Conservation (phyloP, 163 green algal species). For the Smithsoniella earleae region DNA sequence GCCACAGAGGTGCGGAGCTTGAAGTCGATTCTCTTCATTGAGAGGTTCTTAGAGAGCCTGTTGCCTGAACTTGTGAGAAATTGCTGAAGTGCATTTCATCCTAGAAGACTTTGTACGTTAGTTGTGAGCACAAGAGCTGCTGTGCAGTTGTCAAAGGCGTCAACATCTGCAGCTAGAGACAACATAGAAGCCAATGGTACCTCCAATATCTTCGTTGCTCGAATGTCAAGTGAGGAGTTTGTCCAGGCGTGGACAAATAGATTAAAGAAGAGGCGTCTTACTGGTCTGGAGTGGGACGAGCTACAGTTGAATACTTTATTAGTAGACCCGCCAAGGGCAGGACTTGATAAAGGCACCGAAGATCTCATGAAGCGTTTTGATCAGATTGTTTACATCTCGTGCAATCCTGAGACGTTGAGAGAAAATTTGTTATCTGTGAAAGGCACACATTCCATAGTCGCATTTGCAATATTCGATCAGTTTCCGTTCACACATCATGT, state of each 20-base stretch:
- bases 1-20: conserved; percentile 70
- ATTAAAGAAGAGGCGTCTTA: conserved; percentile 39
- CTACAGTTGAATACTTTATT: conserved; percentile 50
- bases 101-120: too few species aligned
- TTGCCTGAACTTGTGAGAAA: too few species aligned
- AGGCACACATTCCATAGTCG: conserved; percentile 51
- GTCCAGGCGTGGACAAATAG: conserved; percentile 56
- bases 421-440: conserved; percentile 59
- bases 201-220: conserved; percentile 35
- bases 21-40: too few species aligned
- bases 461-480: conserved; percentile 71
- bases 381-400: conserved; percentile 84
- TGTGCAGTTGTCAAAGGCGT: conserved; percentile 49
- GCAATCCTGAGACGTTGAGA: conserved; percentile 83
- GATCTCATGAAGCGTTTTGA: conserved; percentile 61
- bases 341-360: conserved; percentile 48
- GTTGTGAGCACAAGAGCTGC: too few species aligned
- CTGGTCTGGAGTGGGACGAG: conserved; percentile 43
- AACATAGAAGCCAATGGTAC: conserved; percentile 53
- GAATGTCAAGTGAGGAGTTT: conserved; percentile 75
- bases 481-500: conserved; percentile 91
- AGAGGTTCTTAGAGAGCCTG: too few species aligned
- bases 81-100: too few species aligned
- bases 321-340: conserved; percentile 80
- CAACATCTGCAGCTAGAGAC: conserved; percentile 59